Evolutionary conservation across 495 filamentous ascomycete genomes (phyloP).

Genomic region (Amphirosellinia nigrospora): DNA sequence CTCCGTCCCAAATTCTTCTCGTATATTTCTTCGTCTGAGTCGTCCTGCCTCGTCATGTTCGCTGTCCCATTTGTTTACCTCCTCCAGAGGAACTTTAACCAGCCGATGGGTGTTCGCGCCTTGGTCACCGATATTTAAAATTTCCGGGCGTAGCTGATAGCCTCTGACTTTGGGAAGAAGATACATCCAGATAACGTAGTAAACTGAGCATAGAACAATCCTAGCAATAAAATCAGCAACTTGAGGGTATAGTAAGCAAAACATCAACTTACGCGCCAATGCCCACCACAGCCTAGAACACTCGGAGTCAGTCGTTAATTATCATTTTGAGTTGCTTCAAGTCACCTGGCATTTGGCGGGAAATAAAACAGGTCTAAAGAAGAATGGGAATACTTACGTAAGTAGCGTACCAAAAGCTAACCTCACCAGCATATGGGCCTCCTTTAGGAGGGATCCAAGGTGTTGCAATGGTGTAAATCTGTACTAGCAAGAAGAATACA

Average conservation of each 20-base stretch:
- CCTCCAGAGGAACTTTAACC: slow-evolving; percentile 58
- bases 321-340: too few relatives aligned
- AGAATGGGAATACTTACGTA: too few relatives aligned
- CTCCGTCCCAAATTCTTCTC: slow-evolving; percentile 4
- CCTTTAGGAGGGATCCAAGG: slow-evolving; percentile 70
- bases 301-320: too few relatives aligned
- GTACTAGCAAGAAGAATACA: slow-evolving; percentile 60
- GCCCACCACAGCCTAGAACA: slow-evolving; percentile 58
- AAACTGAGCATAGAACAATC: slow-evolving; percentile 56
- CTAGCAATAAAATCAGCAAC: slow-evolving; percentile 34
- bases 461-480: slow-evolving; percentile 63
- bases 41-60: slow-evolving; percentile 61
- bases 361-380: too few relatives aligned
- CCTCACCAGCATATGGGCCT: slow-evolving; percentile 62
- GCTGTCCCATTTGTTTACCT: slow-evolving; percentile 60
- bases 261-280: slow-evolving; percentile 58
- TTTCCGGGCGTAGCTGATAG: slow-evolving; percentile 61
- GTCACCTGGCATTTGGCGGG: too few relatives aligned
- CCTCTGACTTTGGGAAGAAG: slow-evolving; percentile 55
- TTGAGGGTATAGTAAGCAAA: background rate
- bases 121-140: slow-evolving; percentile 55
- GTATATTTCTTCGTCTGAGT: slow-evolving; percentile 25
- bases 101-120: slow-evolving; percentile 58
- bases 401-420: slow-evolving; percentile 73
- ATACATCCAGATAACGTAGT: slow-evolving; percentile 64